Conservation (phyloP, 2,329 filamentous ascomycete genomes). For the Nigrospora oryzae region DNA sequence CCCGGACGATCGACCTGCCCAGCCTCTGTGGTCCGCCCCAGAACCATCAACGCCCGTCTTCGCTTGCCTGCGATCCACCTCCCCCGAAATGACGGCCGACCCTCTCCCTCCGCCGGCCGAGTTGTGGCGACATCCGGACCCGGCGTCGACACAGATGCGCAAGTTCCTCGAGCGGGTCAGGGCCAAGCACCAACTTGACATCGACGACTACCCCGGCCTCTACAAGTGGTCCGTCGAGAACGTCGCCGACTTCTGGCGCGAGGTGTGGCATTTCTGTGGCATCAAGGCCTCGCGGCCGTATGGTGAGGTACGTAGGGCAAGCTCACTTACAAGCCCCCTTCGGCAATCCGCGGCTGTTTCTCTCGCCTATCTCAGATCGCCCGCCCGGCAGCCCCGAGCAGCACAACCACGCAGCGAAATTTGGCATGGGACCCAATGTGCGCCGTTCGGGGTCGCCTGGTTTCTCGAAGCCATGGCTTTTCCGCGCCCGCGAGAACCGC, state of each 20-base stretch:
- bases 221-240: constrained; percentile 80
- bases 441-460: no score
- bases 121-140: constrained; percentile 65
- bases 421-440: no score
- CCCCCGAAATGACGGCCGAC: constrained; percentile 12
- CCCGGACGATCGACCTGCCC: no score
- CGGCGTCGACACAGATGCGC: constrained; percentile 61
- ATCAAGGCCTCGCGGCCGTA: constrained; percentile 61
- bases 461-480: no score
- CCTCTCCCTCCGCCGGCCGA: constrained; percentile 25
- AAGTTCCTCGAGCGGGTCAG: constrained; percentile 64
- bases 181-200: constrained; percentile 51
- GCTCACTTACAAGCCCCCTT: constrained; percentile 1
- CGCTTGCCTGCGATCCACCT: not conserved
- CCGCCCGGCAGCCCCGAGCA: no score
- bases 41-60: not conserved
- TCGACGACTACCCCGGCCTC: constrained; percentile 64
- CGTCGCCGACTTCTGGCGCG: constrained; percentile 71
- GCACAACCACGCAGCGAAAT: no score
- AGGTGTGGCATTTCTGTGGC: constrained; percentile 76
- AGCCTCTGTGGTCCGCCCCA: no score
- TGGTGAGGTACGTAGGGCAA: constrained; percentile 38
- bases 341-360: not conserved
- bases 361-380: not conserved
- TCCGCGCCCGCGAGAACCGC: no score